Evolutionary conservation across 164 flowering plant species (phyloP), one percentile per base, ranked within the genome.

Genomic region (Aristolochia contorta): DNA sequence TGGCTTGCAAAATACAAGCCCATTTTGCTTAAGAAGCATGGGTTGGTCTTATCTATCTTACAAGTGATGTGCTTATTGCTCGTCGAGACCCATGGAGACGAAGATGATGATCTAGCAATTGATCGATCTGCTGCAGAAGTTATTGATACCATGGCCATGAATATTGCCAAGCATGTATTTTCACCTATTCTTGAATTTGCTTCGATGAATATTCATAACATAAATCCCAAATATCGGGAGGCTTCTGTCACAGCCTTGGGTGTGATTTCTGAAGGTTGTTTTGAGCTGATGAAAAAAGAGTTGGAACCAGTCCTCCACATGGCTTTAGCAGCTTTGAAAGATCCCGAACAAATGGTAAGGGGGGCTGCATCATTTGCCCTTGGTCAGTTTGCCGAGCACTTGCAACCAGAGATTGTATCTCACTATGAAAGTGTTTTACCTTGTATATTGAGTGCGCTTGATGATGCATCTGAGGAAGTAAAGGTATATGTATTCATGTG

Each of bases 291-390:
- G 91, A 92, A 87, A 68, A 63, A 71, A 57, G 84, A 89, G 60
- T 49, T 89, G 78, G 93, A 84, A 62, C 77, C 89, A 24, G 59
- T 86, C 73, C 96, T 92, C 64, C 85, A 74, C 58, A 78, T 92
- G 68, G 89, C 84, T 58, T 70, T 87, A 62, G 96, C 82, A 61
- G 85, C 90, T 59, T 64, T 92, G 47, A 82, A 88, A 73, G 97
- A 92, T 77, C 85, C 78, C 22, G 97, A 92, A 59, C 90, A 89
- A 68, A 78, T 89, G 88, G 96, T 92, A 13, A 82, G 96, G 72
- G 97, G 98, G 30, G 91, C 98, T 69, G 96, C 98, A 12, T 86
- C 98, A 7, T 92, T 92, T 87, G 98, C 97, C 6, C 70, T 92
- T 69, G 97, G 97, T 62, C 97, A 92, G 70, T 92, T 92, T 70